Conservation (phyloP, 257 asterid genomes). For the Solanum virginianum region DNA sequence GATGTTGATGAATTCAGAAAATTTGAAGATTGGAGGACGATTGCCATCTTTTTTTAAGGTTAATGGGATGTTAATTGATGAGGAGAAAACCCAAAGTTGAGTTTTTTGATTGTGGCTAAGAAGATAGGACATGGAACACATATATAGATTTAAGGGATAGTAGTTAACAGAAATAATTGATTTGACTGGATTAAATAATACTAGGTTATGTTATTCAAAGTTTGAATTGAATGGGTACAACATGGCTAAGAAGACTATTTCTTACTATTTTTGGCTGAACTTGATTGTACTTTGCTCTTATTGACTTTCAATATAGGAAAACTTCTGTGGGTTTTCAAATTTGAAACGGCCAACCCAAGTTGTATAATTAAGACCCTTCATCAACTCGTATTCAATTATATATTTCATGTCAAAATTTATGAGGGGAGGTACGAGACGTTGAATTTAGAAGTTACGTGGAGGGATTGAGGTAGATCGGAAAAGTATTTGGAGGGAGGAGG, state of each 20-base stretch:
- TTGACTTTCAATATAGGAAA: background rate
- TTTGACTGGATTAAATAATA: background rate
- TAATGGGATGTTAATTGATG: background rate
- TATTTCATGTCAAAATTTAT: background rate
- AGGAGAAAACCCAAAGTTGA: background rate
- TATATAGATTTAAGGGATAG: background rate
- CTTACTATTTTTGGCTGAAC: background rate
- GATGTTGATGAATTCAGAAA: background rate
- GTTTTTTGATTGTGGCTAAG: background rate
- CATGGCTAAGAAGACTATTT: background rate
- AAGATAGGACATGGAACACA: background rate
- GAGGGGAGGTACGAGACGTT: no score
- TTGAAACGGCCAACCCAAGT: background rate
- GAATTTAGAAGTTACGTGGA: no score
- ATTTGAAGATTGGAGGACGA: background rate
- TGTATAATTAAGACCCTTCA: background rate
- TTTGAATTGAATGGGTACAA: background rate
- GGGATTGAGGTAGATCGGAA: no score
- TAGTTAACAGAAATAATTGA: background rate
- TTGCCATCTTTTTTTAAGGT: background rate
- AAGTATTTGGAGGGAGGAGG: no score
- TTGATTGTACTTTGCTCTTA: background rate
- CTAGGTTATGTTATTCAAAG: background rate
- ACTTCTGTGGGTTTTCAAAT: background rate
- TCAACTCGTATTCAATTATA: background rate